A percentile compares a stretch with the other conserved stretches of the same genome.
phyloP scores from a whole-genome alignment of 441 rosid species.

The Euphorbia celastroides region DNA sequence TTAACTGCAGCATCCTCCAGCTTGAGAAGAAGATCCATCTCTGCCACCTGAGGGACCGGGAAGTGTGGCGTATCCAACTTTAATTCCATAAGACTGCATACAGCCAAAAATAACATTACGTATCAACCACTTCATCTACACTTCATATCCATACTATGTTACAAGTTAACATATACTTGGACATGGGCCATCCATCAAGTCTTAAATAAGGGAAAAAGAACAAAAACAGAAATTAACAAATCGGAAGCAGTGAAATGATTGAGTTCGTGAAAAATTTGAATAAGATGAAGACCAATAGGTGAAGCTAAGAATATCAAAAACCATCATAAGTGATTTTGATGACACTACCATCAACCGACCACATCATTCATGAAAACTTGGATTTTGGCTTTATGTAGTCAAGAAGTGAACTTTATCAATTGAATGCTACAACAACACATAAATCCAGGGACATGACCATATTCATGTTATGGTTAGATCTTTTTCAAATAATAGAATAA shows the following conservation, averaged over 20 bases:
- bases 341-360: neutral
- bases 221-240: no score
- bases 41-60: slow-evolving; percentile 93
- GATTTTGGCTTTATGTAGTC: neutral
- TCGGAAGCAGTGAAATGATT: neutral
- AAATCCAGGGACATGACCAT: neutral
- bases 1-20: slow-evolving; percentile 88
- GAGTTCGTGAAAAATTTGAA: neutral
- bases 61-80: slow-evolving; percentile 94
- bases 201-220: neutral
- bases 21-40: slow-evolving; percentile 73
- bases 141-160: neutral
- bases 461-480: neutral
- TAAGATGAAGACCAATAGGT: neutral
- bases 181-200: neutral
- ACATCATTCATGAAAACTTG: neutral
- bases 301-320: neutral
- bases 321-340: neutral
- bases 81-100: slow-evolving; percentile 81
- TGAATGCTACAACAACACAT: neutral
- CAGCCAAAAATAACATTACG: neutral
- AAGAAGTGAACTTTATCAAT: neutral
- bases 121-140: slow-evolving; percentile 18
- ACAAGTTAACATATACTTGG: neutral
- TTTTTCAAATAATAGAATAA: slow-evolving; percentile 2